These are phyloP conservation scores for Reticulascus tulasneorum DNA, from an alignment of 2,329 filamentous ascomycete genomes.

Conservation along the genomic window DNA sequence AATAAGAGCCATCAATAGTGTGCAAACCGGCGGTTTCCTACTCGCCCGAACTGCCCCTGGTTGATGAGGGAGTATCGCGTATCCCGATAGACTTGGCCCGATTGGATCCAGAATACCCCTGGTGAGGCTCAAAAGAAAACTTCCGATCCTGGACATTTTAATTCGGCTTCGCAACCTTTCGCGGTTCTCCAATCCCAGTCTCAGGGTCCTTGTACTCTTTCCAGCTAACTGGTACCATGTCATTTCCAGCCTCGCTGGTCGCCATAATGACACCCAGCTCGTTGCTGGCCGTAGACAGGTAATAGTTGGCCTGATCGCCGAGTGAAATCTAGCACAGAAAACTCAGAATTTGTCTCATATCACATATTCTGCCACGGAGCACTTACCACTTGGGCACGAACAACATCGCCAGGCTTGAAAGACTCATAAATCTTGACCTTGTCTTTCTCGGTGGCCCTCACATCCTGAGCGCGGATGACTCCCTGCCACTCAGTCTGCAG, in stretches of 20 bases:
- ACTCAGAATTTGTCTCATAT: slow-evolving; percentile 7
- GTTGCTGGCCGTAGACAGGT: slow-evolving; percentile 87
- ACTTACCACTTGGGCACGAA: slow-evolving; percentile 76
- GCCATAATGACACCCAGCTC: slow-evolving; percentile 93
- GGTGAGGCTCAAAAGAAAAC: no score
- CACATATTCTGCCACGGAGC: background rate
- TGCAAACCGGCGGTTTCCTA: no score
- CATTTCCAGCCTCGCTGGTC: slow-evolving; percentile 78
- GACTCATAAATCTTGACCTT: slow-evolving; percentile 86
- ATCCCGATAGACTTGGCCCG: no score
- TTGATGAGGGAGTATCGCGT: no score
- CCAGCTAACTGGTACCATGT: slow-evolving; percentile 93
- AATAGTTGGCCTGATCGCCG: slow-evolving; percentile 93
- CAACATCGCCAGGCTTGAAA: slow-evolving; percentile 89
- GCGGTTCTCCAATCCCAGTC: slow-evolving; percentile 69
- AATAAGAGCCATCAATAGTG: no score
- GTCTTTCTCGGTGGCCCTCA: slow-evolving; percentile 93
- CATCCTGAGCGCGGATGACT: slow-evolving; percentile 82
- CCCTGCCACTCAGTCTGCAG: slow-evolving; percentile 80
- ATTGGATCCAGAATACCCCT: no score
- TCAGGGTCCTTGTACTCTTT: slow-evolving; percentile 86
- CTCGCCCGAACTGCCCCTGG: no score
- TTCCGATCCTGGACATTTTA: no score
- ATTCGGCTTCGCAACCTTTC: slow-evolving; percentile 93
- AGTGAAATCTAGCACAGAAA: slow-evolving; percentile 63